Base-by-base conservation (phyloP, 495 filamentous ascomycete genomes). In the Lasiosphaeria hispida region DNA sequence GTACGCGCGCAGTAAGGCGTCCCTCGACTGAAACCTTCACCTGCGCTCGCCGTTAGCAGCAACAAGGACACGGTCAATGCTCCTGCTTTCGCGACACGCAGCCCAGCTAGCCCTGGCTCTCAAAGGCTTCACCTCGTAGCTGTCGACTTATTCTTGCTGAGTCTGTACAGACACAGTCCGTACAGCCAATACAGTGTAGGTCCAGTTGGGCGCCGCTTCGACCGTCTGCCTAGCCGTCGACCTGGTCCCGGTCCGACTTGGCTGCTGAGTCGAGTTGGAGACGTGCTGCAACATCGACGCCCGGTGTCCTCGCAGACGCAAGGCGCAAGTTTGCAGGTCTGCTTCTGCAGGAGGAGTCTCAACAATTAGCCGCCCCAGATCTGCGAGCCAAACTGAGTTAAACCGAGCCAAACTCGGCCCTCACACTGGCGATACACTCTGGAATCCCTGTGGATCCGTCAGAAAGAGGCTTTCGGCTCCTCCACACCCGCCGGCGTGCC, bases 311-410 rank as follows among this genome's bases (percentile, higher is more conserved):
- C 54, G 60, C 60, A 58, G 52, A 50, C 48, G 51, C 56, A 52
- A 18, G 9, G 14, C 47, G 52, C 52, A 54, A 40, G 40, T 54
- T 41, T 43, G 40, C 51, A 48, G 35, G 64, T 58, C 57, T 55
- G 61, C 58, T 40, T 41, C 60, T 68, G 66, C 63, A 66, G 58
- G 60, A 56, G 47, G 41, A 57, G 60, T 64, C 56, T 57, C 61
- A 57, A 58, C 58, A 63, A 59, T 63, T 58, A 65, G 59, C 63
- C 55, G 62, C 50, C 40, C 58, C 62, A 53, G 33, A 52, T 45
- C 40, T 47, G 36, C 49, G 18, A 53, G 48, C 17, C 14, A 33
- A 35, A 40, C 23, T 23, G n/a, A 57, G 45, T 33, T 19, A 51
- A 43, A 45, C 38, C 10, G 33, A 41, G 15, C 30, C 42, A 37